Evolutionary conservation across 768 basidiomycete genomes (phyloP), one percentile per base, ranked within the genome.

Genomic region (Cystobasidium tubakii): DNA sequence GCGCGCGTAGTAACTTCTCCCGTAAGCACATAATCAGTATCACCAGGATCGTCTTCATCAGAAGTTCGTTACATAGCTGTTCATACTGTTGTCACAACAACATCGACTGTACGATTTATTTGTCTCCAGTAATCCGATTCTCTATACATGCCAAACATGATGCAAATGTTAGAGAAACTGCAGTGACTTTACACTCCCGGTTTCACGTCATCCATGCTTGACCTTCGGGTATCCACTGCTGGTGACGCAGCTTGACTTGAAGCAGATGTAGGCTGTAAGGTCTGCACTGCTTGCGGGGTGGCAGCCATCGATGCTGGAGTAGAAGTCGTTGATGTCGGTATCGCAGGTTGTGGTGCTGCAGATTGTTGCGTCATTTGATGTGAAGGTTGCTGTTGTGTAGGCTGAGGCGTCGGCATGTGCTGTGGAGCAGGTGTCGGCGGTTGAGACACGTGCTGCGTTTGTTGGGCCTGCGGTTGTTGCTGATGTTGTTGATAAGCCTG

Each of bases 191-290:
- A 17, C 27, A 60, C 27, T 3, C 27, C 21, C 21, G 57, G 57
- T 21, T 60, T 60, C 7, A 60, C 27, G 23, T 60, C 57, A 31
- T 60, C 57, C 29, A 29, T 34, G 23, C 57, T 60, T 60, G 57
- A 50, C 46, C n/a, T 19, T 29, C 57, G 57, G 33, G 15, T 60
- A 25, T 25, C 27, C 29, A 23, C 27, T 12, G 21, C 27, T 15
- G 57, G 57, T 2, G 57, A 60, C n/a, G n/a, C n/a, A 34, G 29
- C 33, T 60, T 60, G 57, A 60, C 13, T 60, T 27, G 57, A 60
- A 6, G 21, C 17, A 23, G 23, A 3, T 6, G 57, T 31, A 12
- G 13, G 27, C 57, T 60, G 57, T 6, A 31, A 3, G 3, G 57
- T 3, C 57, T 6, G 57, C 6, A 31, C 33, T 60, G 57, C 13